These are phyloP conservation scores for Eucalyptus tenuipes DNA, from an alignment of 345 rosid species.

Conservation along the genomic window DNA sequence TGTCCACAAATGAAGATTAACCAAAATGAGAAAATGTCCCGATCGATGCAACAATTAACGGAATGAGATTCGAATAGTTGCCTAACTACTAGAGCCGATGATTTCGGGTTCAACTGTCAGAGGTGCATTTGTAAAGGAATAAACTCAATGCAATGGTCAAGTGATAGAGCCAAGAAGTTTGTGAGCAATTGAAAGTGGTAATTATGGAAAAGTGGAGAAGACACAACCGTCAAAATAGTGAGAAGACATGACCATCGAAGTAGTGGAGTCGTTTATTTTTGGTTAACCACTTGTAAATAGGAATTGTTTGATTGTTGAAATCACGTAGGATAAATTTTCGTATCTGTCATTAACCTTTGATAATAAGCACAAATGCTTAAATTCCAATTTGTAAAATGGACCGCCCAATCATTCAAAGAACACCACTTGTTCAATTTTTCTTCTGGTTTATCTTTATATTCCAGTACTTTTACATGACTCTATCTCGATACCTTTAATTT, in stretches of 20 bases:
- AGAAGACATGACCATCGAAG: too few species aligned
- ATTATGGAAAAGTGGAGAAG: background rate
- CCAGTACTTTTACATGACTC: background rate
- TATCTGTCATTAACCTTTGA: background rate
- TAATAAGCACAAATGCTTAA: background rate
- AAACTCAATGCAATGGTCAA: background rate
- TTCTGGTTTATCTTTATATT: background rate
- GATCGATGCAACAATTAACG: background rate
- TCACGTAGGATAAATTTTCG: background rate
- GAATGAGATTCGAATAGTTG: background rate
- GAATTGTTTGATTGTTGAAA: background rate
- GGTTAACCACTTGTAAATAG: background rate
- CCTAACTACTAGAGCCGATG: background rate
- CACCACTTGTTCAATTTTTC: background rate
- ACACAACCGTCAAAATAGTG: too few species aligned
- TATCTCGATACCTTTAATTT: background rate
- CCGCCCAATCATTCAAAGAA: background rate
- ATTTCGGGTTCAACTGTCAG: background rate
- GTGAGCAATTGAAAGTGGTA: background rate
- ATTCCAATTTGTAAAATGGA: background rate
- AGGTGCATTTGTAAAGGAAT: background rate
- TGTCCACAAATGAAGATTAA: background rate
- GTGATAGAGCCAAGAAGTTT: background rate
- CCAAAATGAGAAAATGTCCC: background rate
- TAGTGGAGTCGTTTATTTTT: background rate